A percentile compares a stretch with the other conserved stretches of the same genome.
These are phyloP conservation scores for Larix kaempferi DNA, from an alignment of 75 land plant genomes.

Conservation along the genomic window DNA sequence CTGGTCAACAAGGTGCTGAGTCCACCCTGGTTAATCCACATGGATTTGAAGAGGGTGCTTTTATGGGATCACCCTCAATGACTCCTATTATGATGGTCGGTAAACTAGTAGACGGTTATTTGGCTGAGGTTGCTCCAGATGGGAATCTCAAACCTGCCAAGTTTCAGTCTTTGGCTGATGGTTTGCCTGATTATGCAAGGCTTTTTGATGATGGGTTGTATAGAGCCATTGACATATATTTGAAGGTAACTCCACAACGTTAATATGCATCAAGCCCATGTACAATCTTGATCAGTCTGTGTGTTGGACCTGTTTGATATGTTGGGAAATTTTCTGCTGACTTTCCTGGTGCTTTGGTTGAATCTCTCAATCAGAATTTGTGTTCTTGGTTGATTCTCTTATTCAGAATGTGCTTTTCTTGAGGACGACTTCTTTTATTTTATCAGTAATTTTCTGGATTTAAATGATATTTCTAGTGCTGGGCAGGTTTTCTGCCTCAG, in stretches of 20 bases:
- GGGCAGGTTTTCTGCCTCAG: not conserved
- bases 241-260: constrained; percentile 43
- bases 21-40: constrained; percentile 3
- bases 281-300: constrained; percentile 16
- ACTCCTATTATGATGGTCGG: constrained; percentile 59
- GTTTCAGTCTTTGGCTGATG: constrained; percentile 55
- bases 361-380: not conserved
- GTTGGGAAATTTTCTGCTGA: not conserved
- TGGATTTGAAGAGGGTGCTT: constrained; percentile 22
- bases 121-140: constrained; percentile 79
- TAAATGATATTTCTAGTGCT: not conserved
- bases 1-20: constrained; percentile 9
- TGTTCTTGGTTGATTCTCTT: no score
- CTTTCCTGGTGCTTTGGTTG: not conserved
- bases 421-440: no score
- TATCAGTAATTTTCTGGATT: not conserved
- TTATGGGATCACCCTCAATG: constrained; percentile 32
- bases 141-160: constrained; percentile 50
- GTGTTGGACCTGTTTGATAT: not conserved
- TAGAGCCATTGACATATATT: constrained; percentile 69
- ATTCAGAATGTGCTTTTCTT: no score
- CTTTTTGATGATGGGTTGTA: constrained; percentile 60
- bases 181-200: constrained; percentile 62
- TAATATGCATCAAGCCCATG: constrained; percentile 6
- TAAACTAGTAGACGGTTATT: constrained; percentile 53